Conservation (phyloP, 768 basidiomycete species). For the Scleroderma bovista region DNA sequence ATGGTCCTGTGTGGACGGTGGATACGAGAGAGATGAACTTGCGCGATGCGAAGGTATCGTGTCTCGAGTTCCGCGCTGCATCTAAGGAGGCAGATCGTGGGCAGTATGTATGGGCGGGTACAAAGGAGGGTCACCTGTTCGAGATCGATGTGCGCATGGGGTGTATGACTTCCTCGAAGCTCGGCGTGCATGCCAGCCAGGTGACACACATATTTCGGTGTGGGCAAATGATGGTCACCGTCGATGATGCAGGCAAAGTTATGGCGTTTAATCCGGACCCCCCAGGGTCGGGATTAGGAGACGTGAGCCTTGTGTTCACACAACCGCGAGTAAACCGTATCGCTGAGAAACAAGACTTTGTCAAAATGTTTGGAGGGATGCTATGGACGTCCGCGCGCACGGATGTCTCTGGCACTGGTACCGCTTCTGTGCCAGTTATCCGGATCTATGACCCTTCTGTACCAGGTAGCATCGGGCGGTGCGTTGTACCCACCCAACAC, state of each 20-base stretch:
- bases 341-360: slow-evolving; percentile 79
- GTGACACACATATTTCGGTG: slow-evolving; percentile 74
- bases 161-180: slow-evolving; percentile 49
- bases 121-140: slow-evolving; percentile 82
- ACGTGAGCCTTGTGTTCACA: slow-evolving; percentile 43
- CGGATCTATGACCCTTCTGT: slow-evolving; percentile 75
- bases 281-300: slow-evolving; percentile 13
- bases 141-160: slow-evolving; percentile 75
- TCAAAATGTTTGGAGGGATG: slow-evolving; percentile 63
- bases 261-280: slow-evolving; percentile 60
- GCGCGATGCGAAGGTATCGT: slow-evolving; percentile 68
- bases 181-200: slow-evolving; percentile 56
- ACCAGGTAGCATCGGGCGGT: slow-evolving; percentile 48
- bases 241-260: slow-evolving; percentile 84
- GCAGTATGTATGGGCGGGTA: slow-evolving; percentile 76
- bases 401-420: slow-evolving; percentile 39
- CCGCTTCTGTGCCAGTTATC: slow-evolving; percentile 60
- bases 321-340: slow-evolving; percentile 59
- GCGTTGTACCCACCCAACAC: slow-evolving; percentile 58
- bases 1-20: slow-evolving; percentile 41
- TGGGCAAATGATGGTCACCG: slow-evolving; percentile 62
- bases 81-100: slow-evolving; percentile 45
- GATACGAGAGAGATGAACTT: slow-evolving; percentile 59
- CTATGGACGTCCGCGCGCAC: slow-evolving; percentile 77
- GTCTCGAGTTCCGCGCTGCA: slow-evolving; percentile 70